Base-by-base conservation (phyloP, 2,329 filamentous ascomycete genomes). In the Trichoderma guizhouense region DNA sequence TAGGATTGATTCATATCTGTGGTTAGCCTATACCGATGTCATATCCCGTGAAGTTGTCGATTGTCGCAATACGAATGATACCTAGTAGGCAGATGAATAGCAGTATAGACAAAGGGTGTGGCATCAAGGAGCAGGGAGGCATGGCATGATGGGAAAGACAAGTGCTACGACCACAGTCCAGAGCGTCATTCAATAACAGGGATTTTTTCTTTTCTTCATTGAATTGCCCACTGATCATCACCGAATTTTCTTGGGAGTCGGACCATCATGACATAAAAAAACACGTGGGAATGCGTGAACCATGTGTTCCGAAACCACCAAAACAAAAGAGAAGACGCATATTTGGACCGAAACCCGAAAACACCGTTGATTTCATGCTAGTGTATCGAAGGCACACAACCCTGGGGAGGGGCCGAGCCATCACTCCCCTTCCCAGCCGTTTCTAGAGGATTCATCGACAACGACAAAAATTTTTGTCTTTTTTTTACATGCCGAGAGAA, bases 321-420 rank as follows among this genome's bases (percentile, higher is more conserved):
- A 72, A 62, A 53, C 26, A 58, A 69, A 14, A 14, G 7, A 8
- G 18, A 43, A 43, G 28, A 64, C 39, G 30, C 58, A 70, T 55
- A 53, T 61, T 78, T 80, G 79, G 80, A 80, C 80, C 78, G 79
- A 79, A 81, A 79, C 79, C 81, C 79, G 72, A 73, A 82, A 81
- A 82, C 80, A 82, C 80, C 81, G 78, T 82, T 82, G 78, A 78
- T 81, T 81, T 82, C 81, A 82, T 82, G 81, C 81, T 81, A 81
- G 79, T 80, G 79, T 81, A 80, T 79, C 72, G 76, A 77, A 77
- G 76, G 77, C 73, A 77, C 76, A 67, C 65, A 78, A 78, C 76
- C 75, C 74, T 79, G 76, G 79, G 76, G 53, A 76, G 76, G 74
- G 74, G 75, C 66, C 68, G 47, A 68, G 61, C 60, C 60, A 51